These are phyloP conservation scores for Xylaria sp. DNA, from an alignment of 2,329 filamentous ascomycete species.

Conservation along the genomic window DNA sequence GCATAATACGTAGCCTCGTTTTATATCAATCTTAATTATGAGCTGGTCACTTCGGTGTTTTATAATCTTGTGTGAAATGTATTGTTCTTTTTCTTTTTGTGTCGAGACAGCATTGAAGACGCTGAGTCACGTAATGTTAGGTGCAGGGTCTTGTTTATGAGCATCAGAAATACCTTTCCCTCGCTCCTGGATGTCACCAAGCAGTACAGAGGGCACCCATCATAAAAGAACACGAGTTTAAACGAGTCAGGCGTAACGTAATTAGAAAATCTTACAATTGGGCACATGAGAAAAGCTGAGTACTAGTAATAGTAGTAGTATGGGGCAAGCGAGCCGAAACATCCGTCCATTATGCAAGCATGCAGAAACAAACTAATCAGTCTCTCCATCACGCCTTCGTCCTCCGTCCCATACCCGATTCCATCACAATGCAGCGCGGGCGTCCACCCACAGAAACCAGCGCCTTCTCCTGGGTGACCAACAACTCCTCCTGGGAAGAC, in stretches of 20 bases:
- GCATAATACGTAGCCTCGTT: too few species aligned
- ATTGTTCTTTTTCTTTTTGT: too few species aligned
- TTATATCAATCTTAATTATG: too few species aligned
- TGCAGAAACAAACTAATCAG: not conserved
- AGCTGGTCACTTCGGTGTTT: too few species aligned
- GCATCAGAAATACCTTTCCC: too few species aligned
- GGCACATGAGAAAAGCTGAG: conserved; percentile 14
- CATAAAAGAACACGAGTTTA: too few species aligned
- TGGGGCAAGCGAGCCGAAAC: conserved; percentile 12
- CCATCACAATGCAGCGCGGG: conserved; percentile 2
- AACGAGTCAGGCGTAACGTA: not conserved
- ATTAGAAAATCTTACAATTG: conserved; percentile 23
- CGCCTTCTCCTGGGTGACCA: conserved; percentile 2
- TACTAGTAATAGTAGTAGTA: not conserved
- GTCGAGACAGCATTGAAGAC: too few species aligned
- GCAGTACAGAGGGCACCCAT: too few species aligned
- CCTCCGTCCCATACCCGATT: not conserved
- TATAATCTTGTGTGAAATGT: too few species aligned
- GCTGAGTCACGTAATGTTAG: too few species aligned
- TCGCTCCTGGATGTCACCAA: too few species aligned
- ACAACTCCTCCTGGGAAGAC: not conserved
- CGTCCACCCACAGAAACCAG: not conserved
- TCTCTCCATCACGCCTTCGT: not conserved
- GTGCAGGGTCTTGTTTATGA: too few species aligned
- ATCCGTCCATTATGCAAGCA: conserved; percentile 18